Evolutionary conservation across 163 green algal genomes (phyloP), one percentile per base, ranked within the genome.

Genomic region (Botryococcus braunii): DNA sequence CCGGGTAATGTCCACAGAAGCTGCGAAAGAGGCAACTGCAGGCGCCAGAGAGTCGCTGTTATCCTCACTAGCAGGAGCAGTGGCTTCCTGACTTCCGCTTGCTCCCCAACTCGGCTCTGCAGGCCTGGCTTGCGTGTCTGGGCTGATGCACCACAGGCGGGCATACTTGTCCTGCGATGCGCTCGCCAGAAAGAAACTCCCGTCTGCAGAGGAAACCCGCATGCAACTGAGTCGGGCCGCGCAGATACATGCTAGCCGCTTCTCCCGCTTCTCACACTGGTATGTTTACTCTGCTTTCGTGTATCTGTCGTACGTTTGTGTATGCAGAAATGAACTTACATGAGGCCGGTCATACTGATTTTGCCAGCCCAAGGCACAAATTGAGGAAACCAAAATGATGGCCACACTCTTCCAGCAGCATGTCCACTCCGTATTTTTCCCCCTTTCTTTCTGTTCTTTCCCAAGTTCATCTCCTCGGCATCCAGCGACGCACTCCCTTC

Each of bases 111-210:
- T n/a, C n/a, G n/a, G n/a, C 31, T 4, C 9, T 21, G 46, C 2
- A 47, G 8, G 31, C 4, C n/a, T 17, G 17, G 8, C 25, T 37
- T 40, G 5, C 8, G 31, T 23, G 8, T 52, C 58, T 29, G 41
- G 25, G 56, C 65, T 7, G 7, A 85, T 59, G 21, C 65, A 62
- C 84, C 87, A 92, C 0, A 91, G 66, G 6, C 76, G 65, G 6
- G 85, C 67, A 27, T 82, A 89, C 69, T 84, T 86, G 75, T 98
- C 92, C 75, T 97, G 88, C 3, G 83, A 91, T 1, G 83, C 90
- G 52, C 77, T 94, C 5, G 91, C 92, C 36, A 98, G 77, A 73
- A 96, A 84, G 62, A 97, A 60, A 63, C 77, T 43, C 31, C 55
- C 63, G 41, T 35, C 68, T 66, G 57, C 71, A 70, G 17, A 36